A percentile compares a stretch with the other conserved stretches of the same genome.
Evolutionary conservation across 768 basidiomycete species (phyloP).

Genomic region (Chalciporus pseudorubinellus): DNA sequence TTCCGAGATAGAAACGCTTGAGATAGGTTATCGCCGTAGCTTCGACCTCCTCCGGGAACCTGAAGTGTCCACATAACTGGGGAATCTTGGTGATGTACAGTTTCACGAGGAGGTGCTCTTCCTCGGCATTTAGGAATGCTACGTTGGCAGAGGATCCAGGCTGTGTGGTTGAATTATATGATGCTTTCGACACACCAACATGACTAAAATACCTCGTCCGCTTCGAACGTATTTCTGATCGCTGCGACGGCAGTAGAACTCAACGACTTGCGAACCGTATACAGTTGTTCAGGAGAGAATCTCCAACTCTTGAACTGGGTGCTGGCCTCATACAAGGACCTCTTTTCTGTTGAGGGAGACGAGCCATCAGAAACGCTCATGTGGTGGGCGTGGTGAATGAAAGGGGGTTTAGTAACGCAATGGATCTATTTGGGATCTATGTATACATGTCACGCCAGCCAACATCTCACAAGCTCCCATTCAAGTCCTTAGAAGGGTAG

Average conservation of each 20-base stretch:
- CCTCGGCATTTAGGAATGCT: constrained; percentile 69
- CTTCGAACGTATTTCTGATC: constrained; percentile 76
- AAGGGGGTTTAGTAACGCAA: not conserved
- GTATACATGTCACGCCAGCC: no score
- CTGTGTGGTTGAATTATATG: constrained; percentile 37
- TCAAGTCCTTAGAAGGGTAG: no score
- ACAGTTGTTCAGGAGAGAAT: constrained; percentile 70
- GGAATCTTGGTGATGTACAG: constrained; percentile 86
- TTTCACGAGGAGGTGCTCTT: constrained; percentile 86
- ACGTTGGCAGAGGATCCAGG: constrained; percentile 71
- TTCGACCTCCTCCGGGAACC: constrained; percentile 89
- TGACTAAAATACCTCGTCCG: constrained; percentile 59
- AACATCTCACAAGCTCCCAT: no score
- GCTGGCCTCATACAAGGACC: constrained; percentile 68
- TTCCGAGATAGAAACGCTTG: constrained; percentile 95
- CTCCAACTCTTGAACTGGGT: constrained; percentile 89
- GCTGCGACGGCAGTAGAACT: constrained; percentile 75
- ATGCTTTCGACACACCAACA: not conserved
- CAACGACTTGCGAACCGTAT: constrained; percentile 55
- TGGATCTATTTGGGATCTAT: no score
- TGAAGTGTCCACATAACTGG: constrained; percentile 79
- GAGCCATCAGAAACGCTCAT: not conserved
- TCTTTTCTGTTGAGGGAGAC: constrained; percentile 10
- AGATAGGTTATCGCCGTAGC: constrained; percentile 90
- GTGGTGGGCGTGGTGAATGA: not conserved